Evolutionary conservation across 1,284 basidiomycete species (phyloP).

Genomic region (Naganishia sp.): DNA sequence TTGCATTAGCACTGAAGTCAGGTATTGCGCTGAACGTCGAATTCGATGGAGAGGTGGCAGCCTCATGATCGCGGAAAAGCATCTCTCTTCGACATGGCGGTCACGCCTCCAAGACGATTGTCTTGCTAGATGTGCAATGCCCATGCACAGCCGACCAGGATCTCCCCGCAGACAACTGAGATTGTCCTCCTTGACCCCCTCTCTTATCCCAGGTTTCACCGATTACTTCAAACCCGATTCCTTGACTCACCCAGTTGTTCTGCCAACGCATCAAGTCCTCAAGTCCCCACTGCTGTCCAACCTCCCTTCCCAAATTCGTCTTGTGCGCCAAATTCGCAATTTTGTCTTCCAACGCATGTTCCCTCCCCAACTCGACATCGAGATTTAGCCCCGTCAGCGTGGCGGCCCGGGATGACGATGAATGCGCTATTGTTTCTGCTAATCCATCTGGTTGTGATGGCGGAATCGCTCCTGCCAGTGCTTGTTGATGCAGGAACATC

Average conservation of each 20-base stretch:
- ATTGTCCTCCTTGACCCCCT: too few species aligned
- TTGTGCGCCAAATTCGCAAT: constrained; percentile 44
- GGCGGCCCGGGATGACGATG: constrained; percentile 4
- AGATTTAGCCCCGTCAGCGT: constrained; percentile 39
- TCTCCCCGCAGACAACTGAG: too few species aligned
- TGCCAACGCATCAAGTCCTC: constrained; percentile 49
- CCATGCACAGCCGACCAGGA: too few species aligned
- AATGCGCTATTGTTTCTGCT: constrained; percentile 17
- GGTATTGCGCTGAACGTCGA: too few species aligned
- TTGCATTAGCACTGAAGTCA: constrained; percentile 25
- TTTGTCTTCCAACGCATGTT: constrained; percentile 39
- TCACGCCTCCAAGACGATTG: too few species aligned
- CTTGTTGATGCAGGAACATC: constrained; percentile 48
- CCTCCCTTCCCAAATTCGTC: constrained; percentile 45
- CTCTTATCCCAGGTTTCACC: too few species aligned
- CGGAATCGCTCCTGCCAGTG: constrained; percentile 7
- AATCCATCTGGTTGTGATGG: constrained; percentile 14
- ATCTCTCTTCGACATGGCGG: too few species aligned
- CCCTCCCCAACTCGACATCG: constrained; percentile 32
- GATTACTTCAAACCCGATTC: background rate
- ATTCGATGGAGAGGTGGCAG: too few species aligned
- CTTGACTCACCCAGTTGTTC: constrained; percentile 45
- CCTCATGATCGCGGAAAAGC: too few species aligned
- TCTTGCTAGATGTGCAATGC: too few species aligned
- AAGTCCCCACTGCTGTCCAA: constrained; percentile 46